Evolutionary conservation across 148 eudicot genomes (phyloP).

Genomic region (Persicaria tinctoria): DNA sequence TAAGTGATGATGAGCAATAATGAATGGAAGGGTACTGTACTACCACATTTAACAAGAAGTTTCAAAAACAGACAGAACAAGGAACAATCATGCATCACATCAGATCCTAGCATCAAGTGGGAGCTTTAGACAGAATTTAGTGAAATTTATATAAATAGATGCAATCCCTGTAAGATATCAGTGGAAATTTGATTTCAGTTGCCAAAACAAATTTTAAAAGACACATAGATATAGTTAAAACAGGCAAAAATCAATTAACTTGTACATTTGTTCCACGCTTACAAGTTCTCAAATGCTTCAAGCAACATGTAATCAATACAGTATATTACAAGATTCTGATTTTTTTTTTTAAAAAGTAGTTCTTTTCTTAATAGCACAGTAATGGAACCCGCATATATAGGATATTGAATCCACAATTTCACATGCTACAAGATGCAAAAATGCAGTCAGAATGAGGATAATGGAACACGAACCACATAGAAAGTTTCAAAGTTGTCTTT

Average conservation of each 20-base stretch:
- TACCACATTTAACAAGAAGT: neutral
- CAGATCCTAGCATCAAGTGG: neutral
- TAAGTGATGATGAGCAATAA: neutral
- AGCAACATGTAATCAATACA: too few relatives aligned
- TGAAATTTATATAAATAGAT: neutral
- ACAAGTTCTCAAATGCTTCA: too few relatives aligned
- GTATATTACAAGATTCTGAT: too few relatives aligned
- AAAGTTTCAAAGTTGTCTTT: constrained; percentile 19
- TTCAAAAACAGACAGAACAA: neutral
- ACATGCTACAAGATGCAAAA: neutral
- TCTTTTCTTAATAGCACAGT: neutral
- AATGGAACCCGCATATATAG: neutral
- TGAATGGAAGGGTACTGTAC: constrained; percentile 1
- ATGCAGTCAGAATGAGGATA: neutral
- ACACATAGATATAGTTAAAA: neutral
- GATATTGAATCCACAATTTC: neutral
- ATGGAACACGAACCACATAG: constrained; percentile 15
- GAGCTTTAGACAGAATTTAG: neutral
- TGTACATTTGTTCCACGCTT: neutral
- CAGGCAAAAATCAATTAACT: neutral
- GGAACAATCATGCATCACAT: neutral
- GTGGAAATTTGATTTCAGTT: neutral
- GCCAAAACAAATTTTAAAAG: neutral
- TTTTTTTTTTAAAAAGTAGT: neutral
- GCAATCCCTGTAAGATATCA: neutral